Evolutionary conservation across 371 early-diverging fungal genomes (phyloP), one percentile per base, ranked within the genome.

Genomic region (Mortierella polycephala): DNA sequence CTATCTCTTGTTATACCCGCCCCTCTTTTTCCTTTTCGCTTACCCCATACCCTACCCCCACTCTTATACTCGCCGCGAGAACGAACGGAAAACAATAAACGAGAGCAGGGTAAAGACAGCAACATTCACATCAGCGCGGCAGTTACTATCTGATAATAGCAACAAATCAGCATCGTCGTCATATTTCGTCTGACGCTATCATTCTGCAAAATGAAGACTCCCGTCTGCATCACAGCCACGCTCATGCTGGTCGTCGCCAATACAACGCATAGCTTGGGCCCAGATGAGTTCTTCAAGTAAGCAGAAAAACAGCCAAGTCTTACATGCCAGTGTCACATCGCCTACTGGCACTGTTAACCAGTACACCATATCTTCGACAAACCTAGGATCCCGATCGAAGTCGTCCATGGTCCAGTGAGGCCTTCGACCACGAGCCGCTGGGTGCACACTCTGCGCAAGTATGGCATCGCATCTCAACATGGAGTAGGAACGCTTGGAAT

Each of bases 361-460:
- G 7, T 5, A 55, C 4, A 7, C 23, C 14, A 16, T 46, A 8
- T 1, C 49, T 20, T 57, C 30, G 3, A 11, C 16, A 40, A 10
- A 44, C 9, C 12, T 10, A 77, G 69, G 41, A 49, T 72, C 10
- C 72, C 79, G 7, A 77, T 77, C 54, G 40, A 20, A 5, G 45
- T 37, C 0, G 40, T 59, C 53, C 56, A 62, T 41, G 50, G 69
- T 0, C 51, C 55, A 0, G 51, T 51, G 11, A 62, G 69, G 1
- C 62, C 56, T 10, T 77, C 72, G 12, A 77, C 79, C 10, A 39
- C 68, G n/a, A 62, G 69, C 0, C 61, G 72, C 11, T 77, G 79
- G 79, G 12, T 23, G 8, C 69, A 77, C 45, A 59, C 69, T 3
- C 59, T 77, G 2, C 57, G 65, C n/a, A 77, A 77, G 30, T 77